Base-by-base conservation (phyloP, 257 asterid genomes). In the Forsythia viridissima region DNA sequence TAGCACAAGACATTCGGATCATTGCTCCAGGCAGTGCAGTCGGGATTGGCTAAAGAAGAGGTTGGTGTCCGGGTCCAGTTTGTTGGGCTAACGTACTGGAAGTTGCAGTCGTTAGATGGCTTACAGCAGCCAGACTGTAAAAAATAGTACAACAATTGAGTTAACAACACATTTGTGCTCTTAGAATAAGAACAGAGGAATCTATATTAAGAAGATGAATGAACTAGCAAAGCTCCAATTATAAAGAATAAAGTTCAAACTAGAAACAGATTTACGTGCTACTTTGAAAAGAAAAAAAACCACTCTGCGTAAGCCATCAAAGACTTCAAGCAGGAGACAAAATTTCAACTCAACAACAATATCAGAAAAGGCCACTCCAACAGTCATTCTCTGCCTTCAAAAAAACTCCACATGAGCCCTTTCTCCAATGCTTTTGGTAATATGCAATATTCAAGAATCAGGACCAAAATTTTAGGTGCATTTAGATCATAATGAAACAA, bases 61-160 rank as follows among this genome's bases (percentile, higher is more conserved):
- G 78, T 43, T 0, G 78, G 2, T 8, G 79, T 8, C 4, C 4
- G 81, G 5, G 90, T 91, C 99, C 99, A 95, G 83, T 89, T 92
- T 12, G 98, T 93, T 3, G 98, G 97, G 84, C 83, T 87, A 4
- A 88, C 87, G 3, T 93, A 95, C 43, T 37, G 67, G 80, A 93
- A 95, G 67, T 85, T 85, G 84, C 99, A 95, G 77, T 83, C 92
- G 7, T 81, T 63, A 0, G 99, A 84, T 38, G 99, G 99, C 86
- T 95, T 95, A 76, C 98, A 95, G 91, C 99, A 95, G 61, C 99
- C 99, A 43, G 99, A 95, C 99, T 95, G 89, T 55, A 12, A n/a
- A 52, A 8, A 0, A 55, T n/a, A 59, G 39, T 21, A 63, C 15
- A 63, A 15, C 18, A 30, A 63, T 30, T 30, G 5, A 63, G 70